Percentiles rank a stretch among this genome's conserved stretches.
Conservation (phyloP, 495 filamentous ascomycete genomes). For the Copromyces sp. region DNA sequence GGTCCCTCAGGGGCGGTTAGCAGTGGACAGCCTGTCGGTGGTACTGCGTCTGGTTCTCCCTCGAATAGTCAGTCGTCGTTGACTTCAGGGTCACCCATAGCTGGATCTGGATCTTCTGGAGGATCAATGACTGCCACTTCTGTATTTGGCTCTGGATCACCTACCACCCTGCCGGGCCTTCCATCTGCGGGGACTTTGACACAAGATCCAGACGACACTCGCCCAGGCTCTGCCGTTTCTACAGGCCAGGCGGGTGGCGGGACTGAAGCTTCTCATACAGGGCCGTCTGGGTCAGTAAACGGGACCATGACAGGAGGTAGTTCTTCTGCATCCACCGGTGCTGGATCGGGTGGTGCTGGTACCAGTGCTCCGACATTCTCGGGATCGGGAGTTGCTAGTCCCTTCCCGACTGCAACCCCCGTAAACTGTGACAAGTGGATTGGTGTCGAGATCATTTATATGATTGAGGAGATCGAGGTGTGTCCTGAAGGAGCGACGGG, state of each 20-base stretch:
- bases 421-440: constrained; percentile 21
- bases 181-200: background rate
- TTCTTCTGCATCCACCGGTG: background rate
- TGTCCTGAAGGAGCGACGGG: constrained; percentile 23
- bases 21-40: background rate
- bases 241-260: background rate
- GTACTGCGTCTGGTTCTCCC: background rate
- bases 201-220: background rate
- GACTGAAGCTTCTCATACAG: background rate
- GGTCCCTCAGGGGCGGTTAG: background rate
- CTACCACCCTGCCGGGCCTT: background rate
- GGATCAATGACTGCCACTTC: background rate
- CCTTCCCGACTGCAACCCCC: constrained; percentile 5
- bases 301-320: background rate
- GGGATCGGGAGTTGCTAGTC: background rate
- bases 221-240: background rate
- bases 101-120: background rate
- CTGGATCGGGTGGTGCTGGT: background rate
- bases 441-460: constrained; percentile 29
- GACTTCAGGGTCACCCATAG: background rate
- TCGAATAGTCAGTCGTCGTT: background rate
- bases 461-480: constrained; percentile 22
- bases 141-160: background rate
- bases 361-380: background rate
- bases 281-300: background rate